A percentile compares a stretch with the other conserved stretches of the same genome.
phyloP scores from a whole-genome alignment of 129 eudicot species.

The Mikania micrantha region DNA sequence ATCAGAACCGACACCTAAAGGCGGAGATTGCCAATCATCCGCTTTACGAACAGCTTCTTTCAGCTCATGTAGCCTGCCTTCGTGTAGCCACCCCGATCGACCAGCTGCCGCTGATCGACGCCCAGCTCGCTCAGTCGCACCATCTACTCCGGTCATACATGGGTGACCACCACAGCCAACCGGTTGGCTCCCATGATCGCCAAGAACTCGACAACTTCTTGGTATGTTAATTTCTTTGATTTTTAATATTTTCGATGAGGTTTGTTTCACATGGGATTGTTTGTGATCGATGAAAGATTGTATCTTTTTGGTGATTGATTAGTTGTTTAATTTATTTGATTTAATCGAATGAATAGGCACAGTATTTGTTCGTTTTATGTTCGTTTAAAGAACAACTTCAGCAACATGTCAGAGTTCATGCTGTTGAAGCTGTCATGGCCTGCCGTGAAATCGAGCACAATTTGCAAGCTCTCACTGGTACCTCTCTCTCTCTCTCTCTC shows the following conservation, averaged over 20 bases:
- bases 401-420: slow-evolving; percentile 97
- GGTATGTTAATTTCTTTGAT: slow-evolving; percentile 26
- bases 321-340: neutral
- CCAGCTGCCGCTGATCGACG: slow-evolving; percentile 76
- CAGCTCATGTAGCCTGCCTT: slow-evolving; percentile 80
- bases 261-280: too few relatives aligned
- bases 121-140: slow-evolving; percentile 72
- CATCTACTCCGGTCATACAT: slow-evolving; percentile 58
- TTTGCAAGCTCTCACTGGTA: slow-evolving; percentile 81
- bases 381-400: slow-evolving; percentile 91
- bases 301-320: neutral
- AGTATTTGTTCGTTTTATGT: slow-evolving; percentile 77
- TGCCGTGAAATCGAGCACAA: slow-evolving; percentile 92
- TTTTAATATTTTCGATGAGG: neutral
- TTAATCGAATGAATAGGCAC: slow-evolving; percentile 51
- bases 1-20: slow-evolving; percentile 50
- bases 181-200: slow-evolving; percentile 59
- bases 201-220: slow-evolving; percentile 84
- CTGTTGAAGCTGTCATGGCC: slow-evolving; percentile 98
- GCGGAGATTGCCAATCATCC: slow-evolving; percentile 85
- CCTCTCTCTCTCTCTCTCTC: slow-evolving; percentile 2
- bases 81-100: slow-evolving; percentile 94
- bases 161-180: slow-evolving; percentile 37
- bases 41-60: slow-evolving; percentile 68
- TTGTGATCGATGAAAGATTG: neutral